These are phyloP conservation scores for Fusarium staphyleae DNA, from an alignment of 2,329 filamentous ascomycete species.

Conservation along the genomic window DNA sequence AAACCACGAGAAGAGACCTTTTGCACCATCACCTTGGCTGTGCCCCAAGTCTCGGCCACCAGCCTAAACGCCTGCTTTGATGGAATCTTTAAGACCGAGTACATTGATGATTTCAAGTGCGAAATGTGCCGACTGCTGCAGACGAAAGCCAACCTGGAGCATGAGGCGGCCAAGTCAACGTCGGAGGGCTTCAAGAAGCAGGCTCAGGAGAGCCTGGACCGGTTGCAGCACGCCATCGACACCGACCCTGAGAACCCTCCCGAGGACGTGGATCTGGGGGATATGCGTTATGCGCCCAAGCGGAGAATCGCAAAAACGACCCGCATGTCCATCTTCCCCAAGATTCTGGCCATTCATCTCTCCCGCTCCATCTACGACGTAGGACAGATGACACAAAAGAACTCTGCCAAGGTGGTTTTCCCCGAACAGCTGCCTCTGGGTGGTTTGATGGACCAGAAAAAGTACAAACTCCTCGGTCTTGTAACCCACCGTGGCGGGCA, in stretches of 20 bases:
- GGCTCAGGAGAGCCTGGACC: conserved; percentile 66
- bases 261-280: conserved; percentile 75
- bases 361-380: conserved; percentile 91
- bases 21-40: conserved; percentile 89
- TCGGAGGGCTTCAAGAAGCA: conserved; percentile 59
- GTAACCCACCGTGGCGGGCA: conserved; percentile 97
- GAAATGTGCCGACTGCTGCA: conserved; percentile 90
- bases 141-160: conserved; percentile 69
- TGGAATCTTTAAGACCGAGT: conserved; percentile 90
- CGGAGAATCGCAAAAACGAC: conserved; percentile 87
- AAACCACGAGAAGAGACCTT: conserved; percentile 85
- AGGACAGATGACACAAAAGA: conserved; percentile 82
- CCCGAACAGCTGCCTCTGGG: conserved; percentile 87
- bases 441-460: conserved; percentile 76
- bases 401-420: conserved; percentile 91
- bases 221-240: conserved; percentile 74
- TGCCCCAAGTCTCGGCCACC: conserved; percentile 82
- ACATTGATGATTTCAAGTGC: conserved; percentile 96
- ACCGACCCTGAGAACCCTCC: conserved; percentile 81
- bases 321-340: conserved; percentile 85
- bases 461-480: conserved; percentile 84
- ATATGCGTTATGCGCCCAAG: conserved; percentile 76
- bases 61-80: conserved; percentile 90
- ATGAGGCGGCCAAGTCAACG: conserved; percentile 63
- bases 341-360: conserved; percentile 88